Base-by-base conservation (phyloP, 371 early-diverging fungal genomes). In the Mortierella sp. region DNA sequence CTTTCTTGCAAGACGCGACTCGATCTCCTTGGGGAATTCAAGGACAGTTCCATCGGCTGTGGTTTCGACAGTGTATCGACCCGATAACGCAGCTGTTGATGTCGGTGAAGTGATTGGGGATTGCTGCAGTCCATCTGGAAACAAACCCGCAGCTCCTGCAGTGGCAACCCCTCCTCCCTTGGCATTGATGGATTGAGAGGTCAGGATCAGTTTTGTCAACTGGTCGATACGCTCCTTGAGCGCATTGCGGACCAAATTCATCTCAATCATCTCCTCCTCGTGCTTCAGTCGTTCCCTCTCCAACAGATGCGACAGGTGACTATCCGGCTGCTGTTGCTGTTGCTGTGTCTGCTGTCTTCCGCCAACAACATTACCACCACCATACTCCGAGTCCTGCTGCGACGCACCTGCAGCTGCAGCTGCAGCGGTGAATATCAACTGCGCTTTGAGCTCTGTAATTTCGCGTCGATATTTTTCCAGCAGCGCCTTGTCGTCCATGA, bases 401-500 rank as follows among this genome's bases (percentile, higher is more conserved):
- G 72, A 78, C 2, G 55, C 50, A 16, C 14, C 50, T 13, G 50
- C 63, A 2, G 73, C 72, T 45, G 65, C 77, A 0, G 72, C 54
- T 13, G 85, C 34, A 16, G 78, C 80, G 0, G 92, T 94, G 6
- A 92, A 80, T 54, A 92, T 88, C 24, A 99, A 88, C 89, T 97
- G 95, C 6, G 91, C 88, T 80, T 95, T 93, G 28, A 97, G 91
- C 24, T 97, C 96, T 8, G 90, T 90, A 77, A 97, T 97, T 84
- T 97, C 98, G 13, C 88, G 84, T 38, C 92, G 91, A 82, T 97
- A 97, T 86, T 95, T 95, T 76, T 97, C 96, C 26, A 97, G 78
- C 44, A 97, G 81, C 0, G 97, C 97, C 81, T 97, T 96, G 76
- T 97, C 97, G 83, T 97, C 96, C 80, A 95, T 88, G 19, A 96